These are phyloP conservation scores for Emmonsia crescens DNA, from an alignment of 2,329 filamentous ascomycete genomes.

Conservation along the genomic window DNA sequence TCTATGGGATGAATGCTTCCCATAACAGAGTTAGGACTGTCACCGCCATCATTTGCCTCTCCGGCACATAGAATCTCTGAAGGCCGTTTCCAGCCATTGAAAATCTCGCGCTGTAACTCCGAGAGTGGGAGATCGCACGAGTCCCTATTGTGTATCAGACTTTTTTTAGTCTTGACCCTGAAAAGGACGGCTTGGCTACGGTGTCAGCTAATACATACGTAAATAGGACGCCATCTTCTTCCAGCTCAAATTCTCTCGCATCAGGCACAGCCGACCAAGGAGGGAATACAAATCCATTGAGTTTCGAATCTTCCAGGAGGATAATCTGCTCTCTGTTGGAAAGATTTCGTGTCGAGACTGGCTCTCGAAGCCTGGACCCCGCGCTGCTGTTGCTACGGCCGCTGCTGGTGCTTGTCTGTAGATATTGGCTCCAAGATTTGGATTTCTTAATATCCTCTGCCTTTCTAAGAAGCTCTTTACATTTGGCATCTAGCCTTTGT, in stretches of 20 bases:
- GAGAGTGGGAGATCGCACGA: conserved; percentile 61
- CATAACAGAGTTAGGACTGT: conserved; percentile 42
- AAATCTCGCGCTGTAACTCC: conserved; percentile 59
- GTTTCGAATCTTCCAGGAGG: conserved; percentile 61
- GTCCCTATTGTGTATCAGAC: conserved; percentile 45
- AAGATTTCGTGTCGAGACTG: conserved; percentile 47
- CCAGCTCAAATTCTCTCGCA: conserved; percentile 50
- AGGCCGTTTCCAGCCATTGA: conserved; percentile 74
- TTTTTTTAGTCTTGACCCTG: background rate
- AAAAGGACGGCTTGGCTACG: background rate
- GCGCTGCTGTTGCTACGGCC: conserved; percentile 16
- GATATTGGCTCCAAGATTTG: conserved; percentile 20
- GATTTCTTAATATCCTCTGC: conserved; percentile 64
- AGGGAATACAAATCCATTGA: conserved; percentile 75
- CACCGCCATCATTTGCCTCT: conserved; percentile 11
- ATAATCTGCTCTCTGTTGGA: conserved; percentile 65
- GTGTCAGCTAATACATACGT: conserved; percentile 40
- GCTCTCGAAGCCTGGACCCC: conserved; percentile 31
- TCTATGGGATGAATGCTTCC: conserved; percentile 52
- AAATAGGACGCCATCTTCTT: conserved; percentile 45
- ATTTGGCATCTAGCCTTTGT: conserved; percentile 55
- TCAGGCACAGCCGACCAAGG: conserved; percentile 63
- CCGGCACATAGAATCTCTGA: conserved; percentile 45
- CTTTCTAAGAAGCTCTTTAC: conserved; percentile 55
- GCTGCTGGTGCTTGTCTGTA: conserved; percentile 8